These are phyloP conservation scores for Zymoseptoria tritici DNA, from an alignment of 2,329 filamentous ascomycete genomes.

Conservation along the genomic window DNA sequence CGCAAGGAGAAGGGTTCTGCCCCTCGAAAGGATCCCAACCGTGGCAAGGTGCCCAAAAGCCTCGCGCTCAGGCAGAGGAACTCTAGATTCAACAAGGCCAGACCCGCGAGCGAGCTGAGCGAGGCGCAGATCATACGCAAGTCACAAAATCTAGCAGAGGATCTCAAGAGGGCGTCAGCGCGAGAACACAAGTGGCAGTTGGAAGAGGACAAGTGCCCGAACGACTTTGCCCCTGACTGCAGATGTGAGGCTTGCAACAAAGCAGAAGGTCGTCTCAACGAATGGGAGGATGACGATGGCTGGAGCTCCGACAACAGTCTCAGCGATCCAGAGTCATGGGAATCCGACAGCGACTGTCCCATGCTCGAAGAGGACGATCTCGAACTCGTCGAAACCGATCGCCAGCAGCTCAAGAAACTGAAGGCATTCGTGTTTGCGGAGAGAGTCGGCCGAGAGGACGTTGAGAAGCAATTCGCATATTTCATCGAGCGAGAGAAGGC, in stretches of 20 bases:
- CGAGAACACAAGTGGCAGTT: not conserved
- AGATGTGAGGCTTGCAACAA: not conserved
- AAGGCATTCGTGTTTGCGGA: conserved; percentile 1
- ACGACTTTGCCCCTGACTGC: not conserved
- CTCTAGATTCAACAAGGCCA: not conserved
- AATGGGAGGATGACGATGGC: not conserved
- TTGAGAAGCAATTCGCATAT: not conserved
- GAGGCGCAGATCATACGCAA: not conserved
- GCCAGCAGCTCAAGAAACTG: not conserved
- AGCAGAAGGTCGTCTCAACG: not conserved
- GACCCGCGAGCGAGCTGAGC: not conserved
- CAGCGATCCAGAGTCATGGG: not conserved
- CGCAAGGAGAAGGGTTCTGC: conserved; percentile 1
- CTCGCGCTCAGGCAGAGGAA: not conserved
- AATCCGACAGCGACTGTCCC: not conserved
- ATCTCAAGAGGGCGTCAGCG: not conserved
- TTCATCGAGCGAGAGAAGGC: conserved; percentile 24
- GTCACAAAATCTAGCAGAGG: not conserved
- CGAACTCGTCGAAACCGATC: not conserved
- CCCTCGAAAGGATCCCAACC: not conserved
- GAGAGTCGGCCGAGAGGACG: conserved; percentile 8
- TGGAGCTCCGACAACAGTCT: not conserved
- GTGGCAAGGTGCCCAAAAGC: not conserved
- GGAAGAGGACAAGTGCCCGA: not conserved
- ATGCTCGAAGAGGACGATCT: not conserved